Conservation (phyloP, 2,329 filamentous ascomycete genomes). For the Cladosporium phlei region DNA sequence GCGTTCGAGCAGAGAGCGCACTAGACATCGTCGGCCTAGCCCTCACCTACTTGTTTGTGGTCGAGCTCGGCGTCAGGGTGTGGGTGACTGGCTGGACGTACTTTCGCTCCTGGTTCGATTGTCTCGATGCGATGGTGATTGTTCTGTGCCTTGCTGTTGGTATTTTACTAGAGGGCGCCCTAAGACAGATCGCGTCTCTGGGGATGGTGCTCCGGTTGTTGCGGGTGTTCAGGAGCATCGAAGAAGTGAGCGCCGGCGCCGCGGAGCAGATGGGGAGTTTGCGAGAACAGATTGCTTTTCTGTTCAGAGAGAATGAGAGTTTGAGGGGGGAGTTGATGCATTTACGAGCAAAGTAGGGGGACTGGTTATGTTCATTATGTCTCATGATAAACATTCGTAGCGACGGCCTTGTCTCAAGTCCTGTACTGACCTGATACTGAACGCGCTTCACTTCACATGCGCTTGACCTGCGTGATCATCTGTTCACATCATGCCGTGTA, state of each 20-base stretch:
- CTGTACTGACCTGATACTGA: too few relatives aligned
- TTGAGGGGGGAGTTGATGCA: constrained; percentile 44
- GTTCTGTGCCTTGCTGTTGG: constrained; percentile 59
- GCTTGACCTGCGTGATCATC: too few relatives aligned
- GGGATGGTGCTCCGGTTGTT: constrained; percentile 63
- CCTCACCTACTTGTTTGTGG: constrained; percentile 61
- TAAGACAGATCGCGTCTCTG: constrained; percentile 62
- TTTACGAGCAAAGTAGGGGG: too few relatives aligned
- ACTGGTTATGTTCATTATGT: too few relatives aligned
- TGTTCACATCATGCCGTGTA: too few relatives aligned
- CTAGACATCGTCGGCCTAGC: constrained; percentile 53
- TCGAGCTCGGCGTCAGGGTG: constrained; percentile 55
- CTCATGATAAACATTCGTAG: too few relatives aligned
- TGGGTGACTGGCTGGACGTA: constrained; percentile 56
- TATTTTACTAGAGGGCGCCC: constrained; percentile 53
- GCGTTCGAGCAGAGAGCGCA: constrained; percentile 33
- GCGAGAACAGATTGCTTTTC: constrained; percentile 47
- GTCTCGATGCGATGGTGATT: constrained; percentile 61
- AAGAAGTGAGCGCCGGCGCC: constrained; percentile 61
- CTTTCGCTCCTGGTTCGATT: constrained; percentile 50
- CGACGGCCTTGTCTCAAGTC: too few relatives aligned
- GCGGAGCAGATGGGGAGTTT: constrained; percentile 59
- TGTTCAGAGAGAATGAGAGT: constrained; percentile 46
- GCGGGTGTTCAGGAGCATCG: constrained; percentile 66
- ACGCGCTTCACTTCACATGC: too few relatives aligned